Evolutionary conservation across 2,329 filamentous ascomycete genomes (phyloP), one percentile per base, ranked within the genome.

Genomic region (Lachnellula subtilissima): DNA sequence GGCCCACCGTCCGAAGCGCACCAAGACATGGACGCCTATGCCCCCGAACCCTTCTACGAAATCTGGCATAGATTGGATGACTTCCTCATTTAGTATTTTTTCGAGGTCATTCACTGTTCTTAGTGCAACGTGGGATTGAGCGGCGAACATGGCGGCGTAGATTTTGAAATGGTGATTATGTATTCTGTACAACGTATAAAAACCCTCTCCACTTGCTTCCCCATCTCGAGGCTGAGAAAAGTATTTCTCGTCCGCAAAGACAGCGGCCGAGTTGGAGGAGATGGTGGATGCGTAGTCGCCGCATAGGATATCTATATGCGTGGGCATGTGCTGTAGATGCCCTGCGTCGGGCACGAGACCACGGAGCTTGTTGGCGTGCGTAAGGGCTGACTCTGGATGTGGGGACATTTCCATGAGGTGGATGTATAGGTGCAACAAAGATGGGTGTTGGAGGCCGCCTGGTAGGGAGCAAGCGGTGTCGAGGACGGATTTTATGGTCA

Each of bases 111-210:
- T 62, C 0, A 81, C 80, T 0, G 86, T 85, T 0, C 86, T 78
- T 2, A 91, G 68, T 0, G 87, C 85, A 11, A 85, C 74, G 23
- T 73, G 68, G 1, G 77, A 86, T 66, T 87, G 81, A 0, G 85
- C 89, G 0, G 86, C 81, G 61, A 92, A 87, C 87, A 92, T 89
- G 55, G 88, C 87, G 0, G 85, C 85, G 67, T 92, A 92, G 50
- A 91, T 80, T 2, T 83, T 79, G 61, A 89, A 91, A 66, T 92
- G 88, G 64, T 85, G 86, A 66, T 92, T 78, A 67, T 93, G 89
- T 50, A 81, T 80, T 14, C 88, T 81, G 68, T 92, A 93, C 5
- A 91, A 78, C 0, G 85, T 86, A 72, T 92, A 93, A 68, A 92
- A 91, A 67, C 88, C 88, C 5, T 5, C 58, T 82, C 69, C 0